A percentile compares a stretch with the other conserved stretches of the same genome.
Conservation (phyloP, 371 early-diverging fungal species). For the Encephalitozoon romaleae region DNA sequence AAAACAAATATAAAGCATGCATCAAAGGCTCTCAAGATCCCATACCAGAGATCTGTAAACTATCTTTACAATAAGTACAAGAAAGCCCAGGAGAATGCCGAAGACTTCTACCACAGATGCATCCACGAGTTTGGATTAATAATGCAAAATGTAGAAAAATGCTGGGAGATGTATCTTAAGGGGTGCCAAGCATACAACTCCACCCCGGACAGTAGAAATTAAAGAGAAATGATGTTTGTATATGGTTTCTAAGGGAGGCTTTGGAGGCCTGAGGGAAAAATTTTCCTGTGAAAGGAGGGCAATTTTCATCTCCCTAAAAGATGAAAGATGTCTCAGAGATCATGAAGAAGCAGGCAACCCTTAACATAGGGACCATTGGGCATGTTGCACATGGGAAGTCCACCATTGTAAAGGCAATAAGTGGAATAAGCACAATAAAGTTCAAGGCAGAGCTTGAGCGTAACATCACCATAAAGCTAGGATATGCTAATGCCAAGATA, state of each 20-base stretch:
- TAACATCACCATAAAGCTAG: constrained; percentile 99
- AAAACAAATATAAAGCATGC: constrained; percentile 49
- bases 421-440: constrained; percentile 93
- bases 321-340: constrained; percentile 7
- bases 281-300: neutral
- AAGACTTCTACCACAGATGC: constrained; percentile 17
- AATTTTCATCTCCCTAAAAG: neutral
- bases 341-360: constrained; percentile 66
- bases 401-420: constrained; percentile 96
- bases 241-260: neutral
- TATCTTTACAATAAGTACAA: constrained; percentile 42
- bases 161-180: neutral
- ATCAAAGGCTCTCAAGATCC: constrained; percentile 45
- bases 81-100: constrained; percentile 31
- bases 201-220: neutral
- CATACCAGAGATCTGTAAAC: constrained; percentile 44
- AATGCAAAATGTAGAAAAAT: neutral
- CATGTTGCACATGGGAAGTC: constrained; percentile 99
- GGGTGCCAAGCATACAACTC: neutral
- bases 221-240: neutral
- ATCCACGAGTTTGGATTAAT: neutral
- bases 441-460: constrained; percentile 97
- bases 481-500: constrained; percentile 99
- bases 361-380: constrained; percentile 98
- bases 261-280: neutral